Conservation (phyloP, 2,329 filamentous ascomycete genomes). For the Escovopsis sp. region DNA sequence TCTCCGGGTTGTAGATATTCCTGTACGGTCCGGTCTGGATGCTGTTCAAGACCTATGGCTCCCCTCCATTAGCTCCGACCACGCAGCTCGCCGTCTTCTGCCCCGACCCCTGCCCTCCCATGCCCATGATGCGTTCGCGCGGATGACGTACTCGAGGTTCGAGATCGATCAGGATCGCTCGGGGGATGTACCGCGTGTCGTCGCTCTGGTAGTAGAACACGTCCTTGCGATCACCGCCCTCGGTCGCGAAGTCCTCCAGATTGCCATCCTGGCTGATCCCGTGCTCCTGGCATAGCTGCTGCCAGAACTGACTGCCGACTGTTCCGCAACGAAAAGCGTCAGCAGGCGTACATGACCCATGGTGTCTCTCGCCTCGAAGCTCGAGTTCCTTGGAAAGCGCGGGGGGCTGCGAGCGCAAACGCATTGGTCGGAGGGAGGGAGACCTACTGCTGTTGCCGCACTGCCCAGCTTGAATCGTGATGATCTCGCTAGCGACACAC, state of each 20-base stretch:
- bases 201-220: conserved; percentile 99
- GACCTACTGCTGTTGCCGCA: conserved; percentile 96
- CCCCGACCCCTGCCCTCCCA: too few species aligned
- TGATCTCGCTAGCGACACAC: conserved; percentile 66
- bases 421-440: conserved; percentile 5
- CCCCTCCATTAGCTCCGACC: too few species aligned
- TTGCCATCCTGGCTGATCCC: conserved; percentile 97
- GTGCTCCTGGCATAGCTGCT: conserved; percentile 94
- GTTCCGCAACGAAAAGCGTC: conserved; percentile 29
- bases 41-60: conserved; percentile 57
- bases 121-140: not conserved
- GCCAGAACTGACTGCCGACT: conserved; percentile 98
- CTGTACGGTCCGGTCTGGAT: conserved; percentile 91
- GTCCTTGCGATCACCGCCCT: conserved; percentile 94
- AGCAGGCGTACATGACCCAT: conserved; percentile 1
- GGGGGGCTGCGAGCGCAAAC: too few species aligned
- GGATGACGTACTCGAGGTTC: conserved; percentile 58
- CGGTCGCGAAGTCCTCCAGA: conserved; percentile 91
- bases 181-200: conserved; percentile 93
- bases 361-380: too few species aligned
- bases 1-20: conserved; percentile 99
- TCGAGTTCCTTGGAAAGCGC: too few species aligned
- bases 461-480: conserved; percentile 96
- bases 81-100: too few species aligned
- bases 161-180: conserved; percentile 87